phyloP scores from a whole-genome alignment of 495 filamentous ascomycete genomes.

The Penicillium flavigenum region DNA sequence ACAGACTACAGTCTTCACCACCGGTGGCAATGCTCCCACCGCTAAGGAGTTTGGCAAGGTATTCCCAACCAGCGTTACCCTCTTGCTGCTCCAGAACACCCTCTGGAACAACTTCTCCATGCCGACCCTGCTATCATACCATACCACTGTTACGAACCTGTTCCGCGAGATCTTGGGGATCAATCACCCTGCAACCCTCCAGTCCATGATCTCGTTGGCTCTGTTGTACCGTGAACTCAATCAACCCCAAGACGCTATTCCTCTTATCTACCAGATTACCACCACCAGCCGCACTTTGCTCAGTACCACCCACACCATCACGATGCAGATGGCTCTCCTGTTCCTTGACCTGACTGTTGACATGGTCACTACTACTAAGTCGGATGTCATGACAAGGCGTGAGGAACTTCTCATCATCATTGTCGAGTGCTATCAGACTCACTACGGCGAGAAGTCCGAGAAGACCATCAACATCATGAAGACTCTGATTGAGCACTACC shows the following conservation, averaged over 20 bases:
- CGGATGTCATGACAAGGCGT: constrained; percentile 38
- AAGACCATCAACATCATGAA: constrained; percentile 30
- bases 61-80: constrained; percentile 28
- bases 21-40: constrained; percentile 25
- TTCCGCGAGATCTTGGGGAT: constrained; percentile 28
- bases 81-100: constrained; percentile 32
- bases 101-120: constrained; percentile 34
- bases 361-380: constrained; percentile 29
- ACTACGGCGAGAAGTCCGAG: constrained; percentile 36
- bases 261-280: constrained; percentile 28
- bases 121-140: constrained; percentile 26
- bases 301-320: constrained; percentile 27
- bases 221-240: constrained; percentile 25
- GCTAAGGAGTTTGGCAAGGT: constrained; percentile 32
- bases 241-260: constrained; percentile 15
- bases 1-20: constrained; percentile 28
- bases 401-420: constrained; percentile 32
- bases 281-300: constrained; percentile 31
- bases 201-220: constrained; percentile 30
- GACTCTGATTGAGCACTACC: constrained; percentile 37
- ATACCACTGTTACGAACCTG: constrained; percentile 30
- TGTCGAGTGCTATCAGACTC: constrained; percentile 38
- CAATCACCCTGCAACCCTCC: constrained; percentile 25
- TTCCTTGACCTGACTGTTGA: constrained; percentile 36
- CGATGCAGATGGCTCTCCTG: constrained; percentile 32